A percentile compares a stretch with the other conserved stretches of the same genome.
phyloP scores from a whole-genome alignment of 2,329 filamentous ascomycete genomes.

The Chrysoporthe puriensis region DNA sequence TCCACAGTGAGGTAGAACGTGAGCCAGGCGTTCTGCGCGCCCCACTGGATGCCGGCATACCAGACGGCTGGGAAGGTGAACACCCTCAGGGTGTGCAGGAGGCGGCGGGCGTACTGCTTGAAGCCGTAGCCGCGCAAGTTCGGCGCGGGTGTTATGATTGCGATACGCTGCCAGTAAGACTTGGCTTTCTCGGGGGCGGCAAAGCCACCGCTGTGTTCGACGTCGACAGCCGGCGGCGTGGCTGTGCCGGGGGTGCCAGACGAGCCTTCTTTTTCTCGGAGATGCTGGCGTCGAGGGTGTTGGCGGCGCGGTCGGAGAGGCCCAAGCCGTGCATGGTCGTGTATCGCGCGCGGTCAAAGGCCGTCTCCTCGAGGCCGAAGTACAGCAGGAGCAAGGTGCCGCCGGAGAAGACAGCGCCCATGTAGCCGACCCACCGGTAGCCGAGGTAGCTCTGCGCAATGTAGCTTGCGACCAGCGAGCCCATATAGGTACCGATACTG shows the following conservation, averaged over 20 bases:
- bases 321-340: slow-evolving; percentile 33
- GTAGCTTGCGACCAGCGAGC: slow-evolving; percentile 56
- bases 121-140: slow-evolving; percentile 57
- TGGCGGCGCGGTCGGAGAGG: slow-evolving; percentile 33
- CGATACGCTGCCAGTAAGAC: slow-evolving; percentile 59
- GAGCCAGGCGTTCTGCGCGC: slow-evolving; percentile 59
- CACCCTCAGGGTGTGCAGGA: slow-evolving; percentile 54
- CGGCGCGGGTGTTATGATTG: slow-evolving; percentile 57
- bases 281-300: slow-evolving; percentile 23
- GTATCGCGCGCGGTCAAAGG: slow-evolving; percentile 49
- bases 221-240: slow-evolving; percentile 23
- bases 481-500: slow-evolving; percentile 59
- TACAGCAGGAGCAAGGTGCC: slow-evolving; percentile 42
- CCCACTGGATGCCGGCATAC: slow-evolving; percentile 42
- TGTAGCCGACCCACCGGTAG: slow-evolving; percentile 50
- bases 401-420: slow-evolving; percentile 36
- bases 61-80: slow-evolving; percentile 48
- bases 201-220: slow-evolving; percentile 27
- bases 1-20: slow-evolving; percentile 58
- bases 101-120: slow-evolving; percentile 55
- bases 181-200: slow-evolving; percentile 41
- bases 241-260: slow-evolving; percentile 12
- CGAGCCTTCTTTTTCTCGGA: slow-evolving; percentile 26
- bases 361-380: slow-evolving; percentile 58
- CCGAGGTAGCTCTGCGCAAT: slow-evolving; percentile 49